Evolutionary conservation across 2,329 filamentous ascomycete species (phyloP).

Genomic region (Colletotrichum orchidophilum): DNA sequence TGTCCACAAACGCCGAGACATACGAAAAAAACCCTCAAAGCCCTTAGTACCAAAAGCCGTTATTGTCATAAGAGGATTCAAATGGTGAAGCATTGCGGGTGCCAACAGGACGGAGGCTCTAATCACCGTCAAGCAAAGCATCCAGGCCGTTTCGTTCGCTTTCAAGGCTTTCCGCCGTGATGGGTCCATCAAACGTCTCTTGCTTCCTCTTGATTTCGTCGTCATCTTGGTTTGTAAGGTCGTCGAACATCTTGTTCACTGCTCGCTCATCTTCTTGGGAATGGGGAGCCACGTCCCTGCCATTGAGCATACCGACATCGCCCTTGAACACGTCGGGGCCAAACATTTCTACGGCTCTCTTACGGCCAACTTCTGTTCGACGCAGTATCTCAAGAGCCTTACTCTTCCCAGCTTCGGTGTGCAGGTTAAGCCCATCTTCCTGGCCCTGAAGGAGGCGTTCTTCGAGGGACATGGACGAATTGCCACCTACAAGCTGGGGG

Average conservation of each 20-base stretch:
- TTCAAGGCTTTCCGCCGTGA: constrained; percentile 55
- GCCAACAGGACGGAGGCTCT: constrained; percentile 26
- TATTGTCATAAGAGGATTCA: not conserved
- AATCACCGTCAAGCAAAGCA: constrained; percentile 55
- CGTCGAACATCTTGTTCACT: constrained; percentile 65
- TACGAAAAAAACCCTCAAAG: not conserved
- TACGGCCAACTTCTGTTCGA: constrained; percentile 60
- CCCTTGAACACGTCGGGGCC: constrained; percentile 58
- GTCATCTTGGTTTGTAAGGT: constrained; percentile 63
- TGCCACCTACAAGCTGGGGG: constrained; percentile 52
- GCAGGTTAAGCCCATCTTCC: constrained; percentile 55
- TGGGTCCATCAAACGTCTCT: constrained; percentile 42
- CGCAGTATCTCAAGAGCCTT: constrained; percentile 63
- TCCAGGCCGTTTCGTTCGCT: constrained; percentile 58
- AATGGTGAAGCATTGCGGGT: not conserved
- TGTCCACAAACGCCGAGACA: constrained; percentile 7
- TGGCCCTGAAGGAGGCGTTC: constrained; percentile 60
- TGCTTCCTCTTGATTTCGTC: constrained; percentile 57
- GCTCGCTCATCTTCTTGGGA: constrained; percentile 55
- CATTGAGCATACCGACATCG: constrained; percentile 30
- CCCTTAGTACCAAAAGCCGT: not conserved
- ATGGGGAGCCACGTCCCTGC: constrained; percentile 32
- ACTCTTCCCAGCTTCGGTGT: constrained; percentile 56
- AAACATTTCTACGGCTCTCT: constrained; percentile 60
- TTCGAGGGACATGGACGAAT: constrained; percentile 55